A percentile compares a stretch with the other conserved stretches of the same genome.
These are phyloP conservation scores for Rickenella mellea DNA, from an alignment of 768 basidiomycete genomes.

Conservation along the genomic window DNA sequence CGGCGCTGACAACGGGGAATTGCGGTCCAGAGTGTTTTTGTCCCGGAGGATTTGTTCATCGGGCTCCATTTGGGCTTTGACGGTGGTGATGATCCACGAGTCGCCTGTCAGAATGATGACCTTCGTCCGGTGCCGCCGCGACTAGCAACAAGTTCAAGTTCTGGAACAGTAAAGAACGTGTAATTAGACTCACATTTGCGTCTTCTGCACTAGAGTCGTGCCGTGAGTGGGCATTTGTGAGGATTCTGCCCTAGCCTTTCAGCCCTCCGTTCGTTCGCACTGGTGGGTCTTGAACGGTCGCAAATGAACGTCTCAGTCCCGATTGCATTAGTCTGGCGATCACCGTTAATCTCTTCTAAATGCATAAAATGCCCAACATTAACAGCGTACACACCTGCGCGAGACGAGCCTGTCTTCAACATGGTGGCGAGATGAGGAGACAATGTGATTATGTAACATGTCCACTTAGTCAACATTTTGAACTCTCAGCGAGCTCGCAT, in stretches of 20 bases:
- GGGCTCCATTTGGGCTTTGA: conserved; percentile 98
- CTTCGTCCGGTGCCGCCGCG: conserved; percentile 94
- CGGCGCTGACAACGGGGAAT: conserved; percentile 95
- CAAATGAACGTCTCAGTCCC: conserved; percentile 37
- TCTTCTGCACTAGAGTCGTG: conserved; percentile 94
- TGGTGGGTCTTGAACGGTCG: conserved; percentile 77
- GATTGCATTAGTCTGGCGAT: no score
- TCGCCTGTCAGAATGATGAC: conserved; percentile 94
- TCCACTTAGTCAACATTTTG: no score
- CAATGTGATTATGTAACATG: no score
- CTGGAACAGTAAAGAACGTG: background rate
- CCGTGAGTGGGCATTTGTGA: conserved; percentile 81
- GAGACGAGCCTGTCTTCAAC: no score
- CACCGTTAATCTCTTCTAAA: no score
- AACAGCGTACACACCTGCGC: no score
- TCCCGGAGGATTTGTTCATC: conserved; percentile 99
- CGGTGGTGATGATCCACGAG: conserved; percentile 91
- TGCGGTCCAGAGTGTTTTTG: conserved; percentile 88
- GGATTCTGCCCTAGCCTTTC: conserved; percentile 90
- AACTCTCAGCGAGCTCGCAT: no score
- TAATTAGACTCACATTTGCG: conserved; percentile 53
- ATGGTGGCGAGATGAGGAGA: no score
- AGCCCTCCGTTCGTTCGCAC: conserved; percentile 88
- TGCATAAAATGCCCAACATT: no score
- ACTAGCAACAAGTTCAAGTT: conserved; percentile 30